Evolutionary conservation across 257 asterid species (phyloP), one percentile per base, ranked within the genome.

Genomic region (Jaltomata sinuosa): DNA sequence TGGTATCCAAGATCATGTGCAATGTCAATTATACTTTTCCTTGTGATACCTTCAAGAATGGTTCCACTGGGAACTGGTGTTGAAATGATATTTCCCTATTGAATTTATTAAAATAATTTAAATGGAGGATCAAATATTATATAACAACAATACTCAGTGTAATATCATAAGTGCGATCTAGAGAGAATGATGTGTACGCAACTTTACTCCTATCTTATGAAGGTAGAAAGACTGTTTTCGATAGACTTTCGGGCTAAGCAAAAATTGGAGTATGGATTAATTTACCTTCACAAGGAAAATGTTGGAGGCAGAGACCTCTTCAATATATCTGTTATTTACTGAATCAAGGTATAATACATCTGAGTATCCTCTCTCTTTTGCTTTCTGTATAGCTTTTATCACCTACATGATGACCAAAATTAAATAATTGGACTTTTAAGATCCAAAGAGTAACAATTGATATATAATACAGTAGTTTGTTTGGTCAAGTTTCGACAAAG

Each of bases 301-400:
- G 76, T 94, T 94, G 77, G 93, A 87, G 49, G 98, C 86, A 36
- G 97, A 93, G 64, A 89, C 97, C 90, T 94, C 98, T 84, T 94
- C 98, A 27, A 94, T 72, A 85, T 92, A 84, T 89, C 83, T 90
- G 79, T 91, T 91, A 87, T 87, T 81, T 68, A 84, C 89, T n/a
- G 97, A 92, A 84, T 93, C 94, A 8, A 94, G 94, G 87, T 93
- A 94, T 32, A 94, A 84, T 69, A 94, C 97, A 82, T 94, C 97
- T 3, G 98, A 93, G 89, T 91, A 94, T 40, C 98, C 98, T 77
- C 76, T 89, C 16, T 78, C 87, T 85, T 82, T 93, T 49, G 98
- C 97, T 83, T 86, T 88, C 16, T 55, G 57, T 40, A 92, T 74
- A 40, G 97, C 91, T 49, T 77, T 49, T 36, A 77, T 47, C 9